Conservation (phyloP, 345 rosid genomes). For the Dipteronia sinensis region DNA sequence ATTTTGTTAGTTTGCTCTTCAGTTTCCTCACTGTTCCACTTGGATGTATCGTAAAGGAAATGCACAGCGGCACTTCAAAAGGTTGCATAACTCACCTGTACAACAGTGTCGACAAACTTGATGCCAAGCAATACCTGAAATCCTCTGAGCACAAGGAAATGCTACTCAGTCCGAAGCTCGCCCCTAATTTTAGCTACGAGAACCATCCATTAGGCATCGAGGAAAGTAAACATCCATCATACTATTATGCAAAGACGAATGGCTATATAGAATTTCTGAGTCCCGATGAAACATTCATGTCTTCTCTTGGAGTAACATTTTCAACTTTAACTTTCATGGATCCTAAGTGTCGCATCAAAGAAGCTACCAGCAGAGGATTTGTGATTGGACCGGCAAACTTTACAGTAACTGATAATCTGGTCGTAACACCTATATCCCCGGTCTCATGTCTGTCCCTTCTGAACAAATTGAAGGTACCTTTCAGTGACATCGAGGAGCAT, state of each 20-base stretch:
- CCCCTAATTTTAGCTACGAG: conserved; percentile 11
- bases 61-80: background rate
- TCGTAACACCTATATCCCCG: conserved; percentile 16
- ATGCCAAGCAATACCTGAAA: conserved; percentile 14
- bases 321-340: conserved; percentile 10
- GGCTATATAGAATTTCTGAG: too few species aligned
- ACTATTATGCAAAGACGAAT: background rate
- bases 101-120: conserved; percentile 16
- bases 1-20: conserved; percentile 30
- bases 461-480: conserved; percentile 20
- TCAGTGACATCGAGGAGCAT: conserved; percentile 22
- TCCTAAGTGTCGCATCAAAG: conserved; percentile 5
- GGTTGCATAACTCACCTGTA: conserved; percentile 23
- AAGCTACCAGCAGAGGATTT: conserved; percentile 15
- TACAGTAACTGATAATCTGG: conserved; percentile 22
- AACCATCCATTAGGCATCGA: conserved; percentile 13
- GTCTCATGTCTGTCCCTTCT: conserved; percentile 6
- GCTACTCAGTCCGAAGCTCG: conserved; percentile 25
- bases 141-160: background rate
- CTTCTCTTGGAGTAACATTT: rapidly evolving
- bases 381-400: conserved; percentile 13
- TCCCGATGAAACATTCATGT: background rate
- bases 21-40: conserved; percentile 40
- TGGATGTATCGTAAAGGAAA: conserved; percentile 23
- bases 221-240: background rate